A percentile compares a stretch with the other conserved stretches of the same genome.
Evolutionary conservation across 1,284 basidiomycete genomes (phyloP).

Genomic region (Rhodofomes roseus): DNA sequence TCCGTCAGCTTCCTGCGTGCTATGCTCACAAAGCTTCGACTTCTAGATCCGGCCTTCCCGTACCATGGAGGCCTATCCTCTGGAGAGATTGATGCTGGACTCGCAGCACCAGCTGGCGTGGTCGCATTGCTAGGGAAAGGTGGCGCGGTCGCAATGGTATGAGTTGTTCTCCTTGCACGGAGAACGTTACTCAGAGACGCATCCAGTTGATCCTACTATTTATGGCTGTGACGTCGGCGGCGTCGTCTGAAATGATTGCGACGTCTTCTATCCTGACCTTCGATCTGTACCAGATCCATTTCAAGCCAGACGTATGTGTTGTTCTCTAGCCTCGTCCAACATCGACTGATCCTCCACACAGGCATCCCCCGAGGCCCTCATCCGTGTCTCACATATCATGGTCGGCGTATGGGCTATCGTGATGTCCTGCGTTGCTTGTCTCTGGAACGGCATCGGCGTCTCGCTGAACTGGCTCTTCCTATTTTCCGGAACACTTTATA

Average conservation of each 20-base stretch:
- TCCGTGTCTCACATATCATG: conserved; percentile 16
- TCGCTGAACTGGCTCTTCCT: conserved; percentile 13
- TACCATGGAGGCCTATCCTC: conserved; percentile 6
- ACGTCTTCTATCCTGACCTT: conserved; percentile 42
- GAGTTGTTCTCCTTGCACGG: neutral
- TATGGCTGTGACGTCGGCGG: conserved; percentile 41
- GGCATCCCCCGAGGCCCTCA: conserved; percentile 30
- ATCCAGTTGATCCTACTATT: conserved; percentile 33
- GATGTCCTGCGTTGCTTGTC: conserved; percentile 11
- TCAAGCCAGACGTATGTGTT: conserved; percentile 33
- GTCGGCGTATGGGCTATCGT: conserved; percentile 15
- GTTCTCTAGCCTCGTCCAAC: neutral
- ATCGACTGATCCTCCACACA: conserved; percentile 14
- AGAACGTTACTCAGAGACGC: conserved; percentile 22
- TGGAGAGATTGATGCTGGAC: conserved; percentile 8
- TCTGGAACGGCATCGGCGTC: conserved; percentile 31
- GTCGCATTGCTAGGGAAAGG: conserved; percentile 8
- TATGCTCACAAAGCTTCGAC: too few relatives aligned
- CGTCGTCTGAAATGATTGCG: conserved; percentile 45
- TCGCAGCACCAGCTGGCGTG: conserved; percentile 7
- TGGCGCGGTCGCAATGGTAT: conserved; percentile 8
- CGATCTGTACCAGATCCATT: conserved; percentile 41
- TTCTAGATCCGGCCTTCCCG: conserved; percentile 6
- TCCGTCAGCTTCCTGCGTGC: too few relatives aligned
- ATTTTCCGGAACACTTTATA: conserved; percentile 15